These are phyloP conservation scores for Triglochin maritima DNA, from an alignment of 106 monocot species.

Conservation along the genomic window DNA sequence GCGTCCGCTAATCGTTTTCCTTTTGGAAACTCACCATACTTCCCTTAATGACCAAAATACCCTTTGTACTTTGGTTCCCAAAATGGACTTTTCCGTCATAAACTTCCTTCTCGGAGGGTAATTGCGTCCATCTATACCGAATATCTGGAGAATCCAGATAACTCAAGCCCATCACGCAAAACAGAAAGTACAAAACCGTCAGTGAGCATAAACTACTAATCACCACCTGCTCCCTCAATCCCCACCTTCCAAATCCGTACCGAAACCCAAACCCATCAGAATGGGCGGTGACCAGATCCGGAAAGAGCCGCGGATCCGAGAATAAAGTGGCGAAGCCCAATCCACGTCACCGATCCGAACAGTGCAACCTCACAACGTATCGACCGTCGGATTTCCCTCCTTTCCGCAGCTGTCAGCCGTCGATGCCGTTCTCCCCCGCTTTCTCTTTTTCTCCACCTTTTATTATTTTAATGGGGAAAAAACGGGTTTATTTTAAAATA, in stretches of 20 bases:
- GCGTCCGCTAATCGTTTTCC: too few species aligned
- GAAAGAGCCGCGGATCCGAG: not conserved
- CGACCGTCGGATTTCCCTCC: not conserved
- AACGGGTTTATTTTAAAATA: not conserved
- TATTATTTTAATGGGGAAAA: not conserved
- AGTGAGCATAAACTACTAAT: not conserved
- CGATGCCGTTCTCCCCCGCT: not conserved
- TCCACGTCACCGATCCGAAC: constrained; percentile 6
- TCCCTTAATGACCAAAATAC: too few species aligned
- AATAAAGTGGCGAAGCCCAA: not conserved
- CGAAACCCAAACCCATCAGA: too few species aligned
- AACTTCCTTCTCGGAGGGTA: too few species aligned
- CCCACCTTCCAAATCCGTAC: not conserved
- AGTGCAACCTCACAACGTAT: not conserved
- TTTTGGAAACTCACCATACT: too few species aligned
- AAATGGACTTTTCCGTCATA: too few species aligned
- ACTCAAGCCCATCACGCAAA: too few species aligned
- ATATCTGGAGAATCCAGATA: too few species aligned
- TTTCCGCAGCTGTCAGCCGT: not conserved
- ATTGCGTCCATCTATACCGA: too few species aligned
- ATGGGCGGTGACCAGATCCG: not conserved
- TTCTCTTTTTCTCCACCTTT: constrained; percentile 1
- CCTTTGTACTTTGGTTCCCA: too few species aligned
- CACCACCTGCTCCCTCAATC: not conserved
- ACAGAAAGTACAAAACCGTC: too few species aligned